These are phyloP conservation scores for Coprinopsis cinerea DNA, from an alignment of 768 basidiomycete species.

Conservation along the genomic window DNA sequence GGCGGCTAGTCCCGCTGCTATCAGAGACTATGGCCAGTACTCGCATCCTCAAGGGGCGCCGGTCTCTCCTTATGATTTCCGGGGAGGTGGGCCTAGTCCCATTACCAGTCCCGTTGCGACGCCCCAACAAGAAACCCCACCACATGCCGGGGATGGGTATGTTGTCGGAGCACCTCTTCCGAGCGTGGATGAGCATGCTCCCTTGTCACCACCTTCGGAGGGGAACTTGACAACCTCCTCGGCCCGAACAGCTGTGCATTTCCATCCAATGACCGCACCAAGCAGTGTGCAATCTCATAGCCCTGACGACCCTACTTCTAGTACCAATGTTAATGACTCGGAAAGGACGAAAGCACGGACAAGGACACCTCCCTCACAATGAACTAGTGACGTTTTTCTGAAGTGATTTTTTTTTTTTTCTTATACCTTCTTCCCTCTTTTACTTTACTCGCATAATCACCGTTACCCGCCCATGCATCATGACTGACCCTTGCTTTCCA, in stretches of 20 bases:
- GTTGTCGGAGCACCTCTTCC: background rate
- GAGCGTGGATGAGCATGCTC: background rate
- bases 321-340: too few species aligned
- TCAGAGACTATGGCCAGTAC: background rate
- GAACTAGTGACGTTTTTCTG: too few species aligned
- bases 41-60: background rate
- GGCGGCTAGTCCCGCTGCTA: background rate
- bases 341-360: too few species aligned
- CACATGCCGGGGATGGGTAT: background rate
- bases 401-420: too few species aligned
- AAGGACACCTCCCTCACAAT: too few species aligned
- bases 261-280: background rate
- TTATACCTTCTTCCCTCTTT: too few species aligned
- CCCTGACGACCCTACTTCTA: too few species aligned
- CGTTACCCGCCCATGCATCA: too few species aligned
- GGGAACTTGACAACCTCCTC: background rate
- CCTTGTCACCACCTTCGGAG: background rate
- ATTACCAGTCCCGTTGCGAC: background rate
- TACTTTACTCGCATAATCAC: too few species aligned
- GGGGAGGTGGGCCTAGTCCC: background rate
- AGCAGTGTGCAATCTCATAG: too few species aligned
- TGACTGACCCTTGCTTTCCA: too few species aligned
- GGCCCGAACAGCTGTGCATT: too few species aligned
- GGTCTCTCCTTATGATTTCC: background rate
- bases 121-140: background rate